Conservation (phyloP, 2,329 filamentous ascomycete species). For the Arthrobotrys musiformis region DNA sequence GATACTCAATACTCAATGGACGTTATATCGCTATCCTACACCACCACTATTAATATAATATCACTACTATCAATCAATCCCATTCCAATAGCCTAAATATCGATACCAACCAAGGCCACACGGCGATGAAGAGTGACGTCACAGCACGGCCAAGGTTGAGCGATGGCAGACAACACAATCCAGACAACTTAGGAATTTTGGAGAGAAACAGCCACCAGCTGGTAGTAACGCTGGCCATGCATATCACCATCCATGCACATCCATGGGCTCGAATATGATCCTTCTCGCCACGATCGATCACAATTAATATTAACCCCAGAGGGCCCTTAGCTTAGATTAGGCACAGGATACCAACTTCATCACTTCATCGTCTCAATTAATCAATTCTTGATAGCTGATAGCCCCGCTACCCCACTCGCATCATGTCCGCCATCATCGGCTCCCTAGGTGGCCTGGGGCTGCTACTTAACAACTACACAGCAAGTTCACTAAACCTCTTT, state of each 20-base stretch:
- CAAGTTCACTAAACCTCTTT: slow-evolving; percentile 81
- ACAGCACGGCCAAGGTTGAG: background rate
- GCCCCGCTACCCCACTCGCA: background rate
- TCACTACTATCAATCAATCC: background rate
- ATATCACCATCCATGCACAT: background rate
- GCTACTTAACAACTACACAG: slow-evolving; percentile 75
- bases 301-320: background rate
- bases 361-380: background rate
- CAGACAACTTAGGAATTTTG: slow-evolving; percentile 2
- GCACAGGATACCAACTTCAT: background rate
- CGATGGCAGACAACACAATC: slow-evolving; percentile 37
- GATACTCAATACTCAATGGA: background rate
- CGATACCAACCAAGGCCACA: too few relatives aligned
- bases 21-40: background rate
- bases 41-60: background rate
- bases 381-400: background rate
- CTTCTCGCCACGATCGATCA: slow-evolving; percentile 29
- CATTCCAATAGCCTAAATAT: too few relatives aligned
- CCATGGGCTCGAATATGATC: slow-evolving; percentile 23
- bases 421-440: slow-evolving; percentile 48
- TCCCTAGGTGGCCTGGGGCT: slow-evolving; percentile 70
- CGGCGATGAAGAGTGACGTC: background rate
- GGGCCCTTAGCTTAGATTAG: too few relatives aligned
- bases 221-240: background rate
- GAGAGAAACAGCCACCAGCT: too few relatives aligned